Base-by-base conservation (phyloP, 2,329 filamentous ascomycete species). In the Xylaria sp. region DNA sequence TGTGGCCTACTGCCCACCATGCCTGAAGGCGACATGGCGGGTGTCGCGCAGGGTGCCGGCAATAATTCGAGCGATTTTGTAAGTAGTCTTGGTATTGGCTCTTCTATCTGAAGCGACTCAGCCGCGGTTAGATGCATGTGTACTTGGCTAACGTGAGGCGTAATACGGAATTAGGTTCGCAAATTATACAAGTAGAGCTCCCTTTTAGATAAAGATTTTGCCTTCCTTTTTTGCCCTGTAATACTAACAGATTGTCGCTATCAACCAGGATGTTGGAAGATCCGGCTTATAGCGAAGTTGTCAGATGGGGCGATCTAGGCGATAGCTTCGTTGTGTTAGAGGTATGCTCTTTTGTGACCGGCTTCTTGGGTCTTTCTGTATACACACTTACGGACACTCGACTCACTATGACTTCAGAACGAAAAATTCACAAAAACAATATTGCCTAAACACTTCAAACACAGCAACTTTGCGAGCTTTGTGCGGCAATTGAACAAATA, bases 291-390 rank as follows among this genome's bases (percentile, higher is more conserved):
- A 90, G 94, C 75, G 91, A 92, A 69, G 94, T 98, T 69, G 96
- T 98, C 58, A 88, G 95, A 82, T 99, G 96, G 96, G 94, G 94
- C 68, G 93, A 97, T 74, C 91, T 94, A 72, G 94, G 94, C 63
- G 93, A 97, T 78, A 97, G 94, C 74, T 99, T 99, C 78, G 95
- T 99, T 67, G 97, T 99, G 59, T 85, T 98, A 63, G 96, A 99
- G 89, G 96, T 97, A 86, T 65, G 85, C 48, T 28, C 48, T 61
- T 38, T n/a, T 42, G 42, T 56, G 13, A n/a, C 28, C 23, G 42
- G n/a, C 40, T 33, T 9, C 5, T 36, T 53, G 3, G 42, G 7
- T 10, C 9, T 6, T 46, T 13, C 17, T 56, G 20, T 23, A 4
- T 56, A 15, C n/a, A 6, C n/a, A 49, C 61, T 40, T 15, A 28